These are phyloP conservation scores for Pichia occidentalis DNA, from an alignment of 805 yeast genomes.

Conservation along the genomic window DNA sequence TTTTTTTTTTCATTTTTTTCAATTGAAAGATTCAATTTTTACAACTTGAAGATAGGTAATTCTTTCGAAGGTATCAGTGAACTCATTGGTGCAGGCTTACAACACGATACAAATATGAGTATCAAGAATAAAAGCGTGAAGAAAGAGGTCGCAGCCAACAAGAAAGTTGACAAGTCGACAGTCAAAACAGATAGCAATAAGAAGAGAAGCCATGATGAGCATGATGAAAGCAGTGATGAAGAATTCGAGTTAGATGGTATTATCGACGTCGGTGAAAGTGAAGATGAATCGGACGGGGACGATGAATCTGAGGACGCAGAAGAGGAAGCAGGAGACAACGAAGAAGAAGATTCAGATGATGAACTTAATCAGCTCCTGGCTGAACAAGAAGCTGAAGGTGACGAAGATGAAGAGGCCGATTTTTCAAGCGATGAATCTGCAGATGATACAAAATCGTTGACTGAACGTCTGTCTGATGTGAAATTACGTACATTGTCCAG, in stretches of 20 bases:
- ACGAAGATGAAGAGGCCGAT: conserved; percentile 37
- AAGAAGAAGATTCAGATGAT: conserved; percentile 48
- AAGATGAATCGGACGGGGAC: conserved; percentile 25
- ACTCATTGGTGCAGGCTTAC: neutral
- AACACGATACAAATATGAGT: neutral
- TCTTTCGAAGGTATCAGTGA: too few species aligned
- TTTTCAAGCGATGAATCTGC: conserved; percentile 40
- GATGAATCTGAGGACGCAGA: conserved; percentile 20
- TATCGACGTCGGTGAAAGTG: conserved; percentile 38
- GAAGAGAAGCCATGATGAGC: conserved; percentile 21
- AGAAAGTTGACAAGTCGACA: too few species aligned
- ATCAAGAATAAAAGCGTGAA: neutral
- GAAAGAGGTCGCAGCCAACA: too few species aligned
- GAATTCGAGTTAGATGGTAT: conserved; percentile 31
- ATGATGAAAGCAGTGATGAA: conserved; percentile 20
- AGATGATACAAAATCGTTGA: conserved; percentile 39
- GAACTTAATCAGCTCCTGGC: conserved; percentile 59
- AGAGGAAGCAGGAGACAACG: conserved; percentile 21
- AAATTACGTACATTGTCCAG: conserved; percentile 46
- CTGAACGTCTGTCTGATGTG: conserved; percentile 49
- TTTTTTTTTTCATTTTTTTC: too few species aligned
- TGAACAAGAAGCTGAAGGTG: conserved; percentile 32
- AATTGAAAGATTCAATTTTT: too few species aligned
- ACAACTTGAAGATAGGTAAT: too few species aligned
- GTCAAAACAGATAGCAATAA: too few species aligned